phyloP scores from a whole-genome alignment of 495 filamentous ascomycete species.

The Echria macrotheca region DNA sequence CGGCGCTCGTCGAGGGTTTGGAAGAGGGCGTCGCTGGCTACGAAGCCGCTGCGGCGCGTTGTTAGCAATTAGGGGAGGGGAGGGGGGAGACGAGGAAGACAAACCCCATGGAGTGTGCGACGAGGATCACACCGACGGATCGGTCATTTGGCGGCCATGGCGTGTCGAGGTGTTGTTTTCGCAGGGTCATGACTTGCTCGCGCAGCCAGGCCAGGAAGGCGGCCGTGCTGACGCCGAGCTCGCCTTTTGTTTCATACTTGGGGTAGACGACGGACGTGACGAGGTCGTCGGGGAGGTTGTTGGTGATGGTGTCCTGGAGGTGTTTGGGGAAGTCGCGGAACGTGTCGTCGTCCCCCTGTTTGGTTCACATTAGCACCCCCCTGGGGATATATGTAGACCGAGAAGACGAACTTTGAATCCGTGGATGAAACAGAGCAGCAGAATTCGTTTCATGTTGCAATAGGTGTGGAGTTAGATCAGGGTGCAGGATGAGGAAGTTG shows the following conservation, averaged over 20 bases:
- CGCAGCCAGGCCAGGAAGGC: constrained; percentile 86
- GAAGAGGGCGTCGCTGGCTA: constrained; percentile 81
- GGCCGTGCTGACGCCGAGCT: constrained; percentile 67
- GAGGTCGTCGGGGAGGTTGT: constrained; percentile 60
- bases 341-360: constrained; percentile 79
- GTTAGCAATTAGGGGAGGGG: background rate
- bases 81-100: background rate
- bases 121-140: constrained; percentile 71
- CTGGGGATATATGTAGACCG: background rate
- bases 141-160: constrained; percentile 84
- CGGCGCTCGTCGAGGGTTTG: constrained; percentile 36
- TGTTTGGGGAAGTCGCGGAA: constrained; percentile 73
- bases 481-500: background rate
- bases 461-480: too few species aligned
- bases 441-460: constrained; percentile 61
- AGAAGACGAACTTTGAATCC: constrained; percentile 72
- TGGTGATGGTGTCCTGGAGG: constrained; percentile 59
- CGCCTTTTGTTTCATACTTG: constrained; percentile 85
- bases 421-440: constrained; percentile 86
- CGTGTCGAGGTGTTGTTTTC: constrained; percentile 64
- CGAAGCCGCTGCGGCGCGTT: constrained; percentile 58
- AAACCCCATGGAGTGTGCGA: constrained; percentile 90
- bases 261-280: constrained; percentile 74
- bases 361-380: background rate
- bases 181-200: constrained; percentile 80